These are phyloP conservation scores for Boletellus emodensis DNA, from an alignment of 768 basidiomycete genomes.

Conservation along the genomic window DNA sequence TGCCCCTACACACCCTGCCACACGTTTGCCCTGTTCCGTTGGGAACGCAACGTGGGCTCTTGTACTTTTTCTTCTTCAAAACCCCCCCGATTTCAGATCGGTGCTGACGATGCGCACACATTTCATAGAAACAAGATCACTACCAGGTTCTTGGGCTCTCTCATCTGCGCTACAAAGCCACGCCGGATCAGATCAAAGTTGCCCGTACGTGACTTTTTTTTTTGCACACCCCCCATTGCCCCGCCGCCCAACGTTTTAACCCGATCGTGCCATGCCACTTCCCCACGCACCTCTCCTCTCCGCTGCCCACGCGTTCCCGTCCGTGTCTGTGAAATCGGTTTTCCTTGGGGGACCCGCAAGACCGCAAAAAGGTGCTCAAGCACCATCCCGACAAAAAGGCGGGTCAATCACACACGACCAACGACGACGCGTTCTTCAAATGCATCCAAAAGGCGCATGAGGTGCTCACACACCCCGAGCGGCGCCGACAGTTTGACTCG, in stretches of 20 bases:
- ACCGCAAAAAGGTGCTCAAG: slow-evolving; percentile 98
- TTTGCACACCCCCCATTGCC: no score
- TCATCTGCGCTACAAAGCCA: slow-evolving; percentile 81
- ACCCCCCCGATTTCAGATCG: background rate
- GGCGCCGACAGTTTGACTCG: slow-evolving; percentile 93
- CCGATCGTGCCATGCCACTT: background rate
- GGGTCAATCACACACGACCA: slow-evolving; percentile 70
- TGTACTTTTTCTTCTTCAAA: background rate
- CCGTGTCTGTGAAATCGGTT: no score
- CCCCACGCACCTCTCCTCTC: background rate
- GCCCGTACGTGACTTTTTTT: slow-evolving; percentile 63
- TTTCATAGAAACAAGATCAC: slow-evolving; percentile 88
- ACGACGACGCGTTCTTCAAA: slow-evolving; percentile 99
- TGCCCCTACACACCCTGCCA: background rate
- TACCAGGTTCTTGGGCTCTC: slow-evolving; percentile 96
- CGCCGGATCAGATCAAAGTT: slow-evolving; percentile 89
- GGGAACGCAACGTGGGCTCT: background rate
- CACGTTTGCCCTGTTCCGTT: background rate
- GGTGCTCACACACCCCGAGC: slow-evolving; percentile 80
- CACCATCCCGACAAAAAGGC: slow-evolving; percentile 98
- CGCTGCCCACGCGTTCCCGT: background rate
- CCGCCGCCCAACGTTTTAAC: slow-evolving; percentile 8
- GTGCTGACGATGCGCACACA: slow-evolving; percentile 3
- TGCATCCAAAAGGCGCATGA: slow-evolving; percentile 99
- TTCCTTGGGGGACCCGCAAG: slow-evolving; percentile 34